A percentile compares a stretch with the other conserved stretches of the same genome.
Conservation (phyloP, 1,139 yeast species). For the Sporopachydermia cereana region DNA sequence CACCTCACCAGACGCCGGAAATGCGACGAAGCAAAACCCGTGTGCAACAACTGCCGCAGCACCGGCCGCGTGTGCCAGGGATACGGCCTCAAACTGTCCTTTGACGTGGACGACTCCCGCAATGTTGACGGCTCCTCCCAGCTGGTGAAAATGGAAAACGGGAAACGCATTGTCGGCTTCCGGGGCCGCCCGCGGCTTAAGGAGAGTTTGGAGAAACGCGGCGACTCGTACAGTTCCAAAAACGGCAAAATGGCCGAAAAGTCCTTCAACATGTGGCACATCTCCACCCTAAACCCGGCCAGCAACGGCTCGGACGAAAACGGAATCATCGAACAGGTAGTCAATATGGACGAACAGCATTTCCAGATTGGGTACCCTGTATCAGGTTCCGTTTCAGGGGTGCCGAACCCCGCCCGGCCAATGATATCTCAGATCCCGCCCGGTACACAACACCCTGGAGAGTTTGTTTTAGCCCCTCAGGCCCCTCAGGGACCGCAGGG, state of each 20-base stretch:
- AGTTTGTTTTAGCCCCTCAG: too few relatives aligned
- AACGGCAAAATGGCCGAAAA: not conserved
- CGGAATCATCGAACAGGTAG: conserved; percentile 2
- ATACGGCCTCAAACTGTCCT: conserved; percentile 14
- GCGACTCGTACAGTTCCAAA: conserved; percentile 2
- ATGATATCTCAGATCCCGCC: too few relatives aligned
- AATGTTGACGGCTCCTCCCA: conserved; percentile 4
- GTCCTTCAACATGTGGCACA: conserved; percentile 2
- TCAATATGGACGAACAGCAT: conserved; percentile 2
- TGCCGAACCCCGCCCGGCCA: too few relatives aligned
- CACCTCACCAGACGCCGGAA: conserved; percentile 14
- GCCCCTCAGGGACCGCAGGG: too few relatives aligned
- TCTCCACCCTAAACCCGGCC: conserved; percentile 1
- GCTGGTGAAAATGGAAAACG: conserved; percentile 4
- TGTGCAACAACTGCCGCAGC: conserved; percentile 17
- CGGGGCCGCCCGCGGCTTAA: conserved; percentile 4
- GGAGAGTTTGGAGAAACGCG: conserved; percentile 6
- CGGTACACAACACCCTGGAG: too few relatives aligned
- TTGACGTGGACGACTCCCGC: conserved; percentile 3
- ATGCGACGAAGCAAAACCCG: conserved; percentile 19
- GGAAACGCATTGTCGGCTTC: conserved; percentile 6
- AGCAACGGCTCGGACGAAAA: not conserved
- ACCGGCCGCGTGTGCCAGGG: conserved; percentile 15
- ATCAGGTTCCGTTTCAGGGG: too few relatives aligned
- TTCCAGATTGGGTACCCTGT: too few relatives aligned